Base-by-base conservation (phyloP, 768 basidiomycete species). In the Lepiota subincarnata region DNA sequence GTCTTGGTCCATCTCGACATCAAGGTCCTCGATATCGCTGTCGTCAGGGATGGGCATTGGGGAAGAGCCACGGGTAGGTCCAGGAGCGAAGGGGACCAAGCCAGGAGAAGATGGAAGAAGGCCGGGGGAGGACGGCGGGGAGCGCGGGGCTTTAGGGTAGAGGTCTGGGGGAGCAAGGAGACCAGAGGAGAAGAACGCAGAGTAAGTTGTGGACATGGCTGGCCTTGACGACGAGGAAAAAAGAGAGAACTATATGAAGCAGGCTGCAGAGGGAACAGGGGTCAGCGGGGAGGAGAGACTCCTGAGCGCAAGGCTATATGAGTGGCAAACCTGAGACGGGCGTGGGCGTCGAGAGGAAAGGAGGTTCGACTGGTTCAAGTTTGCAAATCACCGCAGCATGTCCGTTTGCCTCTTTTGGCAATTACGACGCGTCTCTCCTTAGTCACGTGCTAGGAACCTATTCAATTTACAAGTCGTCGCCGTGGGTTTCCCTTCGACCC, bases 121-220 rank as follows among this genome's bases (percentile, higher is more conserved):
- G 50, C 44, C 59, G 59, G 59, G 62, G 51, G 50, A 58, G 24
- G 65, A 60, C 44, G 55, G 58, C 38, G 59, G n/a, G n/a, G 64
- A 16, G 35, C 51, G 43, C 18, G 57, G 54, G 1, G 57, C 57
- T 37, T 61, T 46, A 14, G 51, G 40, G 44, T 60, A 55, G 35
- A 62, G 44, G 38, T 66, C 57, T 39, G 70, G 71, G 4, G 79
- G 72, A 12, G 84, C 84, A 35, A 86, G 79, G 34, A 87, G 75
- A 18, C 86, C 86, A 37, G 84, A 85, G 28, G 84, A 83, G 68
- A 87, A 87, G 60, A 87, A 82, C 6, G 80, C 70, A 26, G 86
- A 87, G 61, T 87, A 87, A 35, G 74, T 65, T 59, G 78, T 40
- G 18, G 44, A 28, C 52, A 53, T 53, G 44, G 22, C 22, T 16